Conservation (phyloP, 2,329 filamentous ascomycete species). For the Cordyceps farinosa region DNA sequence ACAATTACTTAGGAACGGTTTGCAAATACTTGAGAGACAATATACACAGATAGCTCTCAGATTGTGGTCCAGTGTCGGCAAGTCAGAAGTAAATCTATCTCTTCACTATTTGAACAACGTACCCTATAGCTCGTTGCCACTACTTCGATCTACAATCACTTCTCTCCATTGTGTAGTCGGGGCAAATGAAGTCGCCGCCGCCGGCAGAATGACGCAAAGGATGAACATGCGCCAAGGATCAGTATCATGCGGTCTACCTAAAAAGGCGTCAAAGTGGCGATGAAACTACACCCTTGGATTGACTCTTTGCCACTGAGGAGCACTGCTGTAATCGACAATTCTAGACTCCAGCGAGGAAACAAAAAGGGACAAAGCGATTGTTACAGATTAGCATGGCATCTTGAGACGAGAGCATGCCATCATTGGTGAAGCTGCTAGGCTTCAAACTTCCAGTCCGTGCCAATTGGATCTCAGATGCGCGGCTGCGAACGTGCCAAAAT, state of each 20-base stretch:
- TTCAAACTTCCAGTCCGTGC: background rate
- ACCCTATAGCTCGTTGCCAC: background rate
- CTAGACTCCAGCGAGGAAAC: background rate
- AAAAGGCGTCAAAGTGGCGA: background rate
- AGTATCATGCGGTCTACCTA: background rate
- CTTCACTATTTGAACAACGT: background rate
- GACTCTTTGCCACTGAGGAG: background rate
- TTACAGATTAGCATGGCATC: background rate
- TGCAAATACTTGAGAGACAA: background rate
- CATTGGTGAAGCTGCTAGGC: background rate
- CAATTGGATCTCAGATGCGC: background rate
- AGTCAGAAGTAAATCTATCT: background rate
- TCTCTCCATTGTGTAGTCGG: background rate
- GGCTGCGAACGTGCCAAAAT: background rate
- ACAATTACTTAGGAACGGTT: background rate
- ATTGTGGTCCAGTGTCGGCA: background rate
- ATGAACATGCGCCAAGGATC: background rate
- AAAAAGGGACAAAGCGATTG: conserved; percentile 12
- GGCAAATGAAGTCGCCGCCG: background rate
- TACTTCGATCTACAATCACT: background rate
- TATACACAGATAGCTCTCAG: background rate
- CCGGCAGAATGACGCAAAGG: background rate
- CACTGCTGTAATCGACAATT: background rate
- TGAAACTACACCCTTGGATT: background rate
- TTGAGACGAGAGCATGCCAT: background rate